Percentiles rank a stretch among this genome's conserved stretches.
Evolutionary conservation across 108 stramenopile species (phyloP).

Genomic region (Cyclostephanos tholiformis): DNA sequence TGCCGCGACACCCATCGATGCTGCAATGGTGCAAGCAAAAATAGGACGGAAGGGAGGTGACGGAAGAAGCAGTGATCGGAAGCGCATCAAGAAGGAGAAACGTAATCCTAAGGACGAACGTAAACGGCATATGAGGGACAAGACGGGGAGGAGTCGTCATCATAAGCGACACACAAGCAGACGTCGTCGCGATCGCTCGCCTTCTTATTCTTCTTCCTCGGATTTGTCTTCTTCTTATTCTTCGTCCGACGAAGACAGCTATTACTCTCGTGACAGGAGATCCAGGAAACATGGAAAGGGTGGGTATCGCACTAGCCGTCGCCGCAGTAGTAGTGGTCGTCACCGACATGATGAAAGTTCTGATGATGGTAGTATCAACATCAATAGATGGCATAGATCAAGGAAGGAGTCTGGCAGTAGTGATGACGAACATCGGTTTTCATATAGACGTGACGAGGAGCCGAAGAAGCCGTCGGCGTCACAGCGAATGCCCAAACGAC

Average conservation of each 20-base stretch:
- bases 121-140: neutral
- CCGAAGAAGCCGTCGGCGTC: constrained; percentile 6
- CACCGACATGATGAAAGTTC: neutral
- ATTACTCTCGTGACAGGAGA: neutral
- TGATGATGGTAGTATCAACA: neutral
- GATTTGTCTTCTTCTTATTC: constrained; percentile 18
- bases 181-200: constrained; percentile 11
- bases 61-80: neutral
- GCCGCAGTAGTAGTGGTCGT: neutral
- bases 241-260: constrained; percentile 4
- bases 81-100: constrained; percentile 12
- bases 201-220: constrained; percentile 10
- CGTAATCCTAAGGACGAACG: constrained; percentile 12
- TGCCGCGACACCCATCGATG: too few relatives aligned
- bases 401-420: constrained; percentile 11
- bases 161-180: constrained; percentile 17
- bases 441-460: constrained; percentile 8
- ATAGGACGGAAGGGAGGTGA: neutral
- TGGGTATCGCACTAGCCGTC: neutral
- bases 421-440: constrained; percentile 10
- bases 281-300: neutral
- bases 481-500: constrained; percentile 6
- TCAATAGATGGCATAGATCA: neutral
- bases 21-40: neutral
- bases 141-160: constrained; percentile 3